These are phyloP conservation scores for Penstemon newberryi DNA, from an alignment of 257 asterid species.

Conservation along the genomic window DNA sequence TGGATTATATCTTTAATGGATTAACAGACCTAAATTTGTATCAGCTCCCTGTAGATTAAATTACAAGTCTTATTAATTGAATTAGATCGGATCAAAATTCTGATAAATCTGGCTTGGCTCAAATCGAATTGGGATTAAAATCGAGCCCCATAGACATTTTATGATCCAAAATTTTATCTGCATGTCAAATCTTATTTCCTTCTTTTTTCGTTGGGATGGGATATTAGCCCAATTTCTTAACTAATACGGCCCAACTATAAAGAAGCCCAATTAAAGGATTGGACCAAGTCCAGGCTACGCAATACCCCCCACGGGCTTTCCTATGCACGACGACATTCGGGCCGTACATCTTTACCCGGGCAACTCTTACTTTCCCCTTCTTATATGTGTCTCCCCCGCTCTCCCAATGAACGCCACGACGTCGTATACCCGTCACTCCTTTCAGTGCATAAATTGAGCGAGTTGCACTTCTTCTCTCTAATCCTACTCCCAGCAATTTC, in stretches of 20 bases:
- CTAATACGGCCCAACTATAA: not conserved
- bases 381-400: not conserved
- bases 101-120: too few species aligned
- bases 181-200: too few species aligned
- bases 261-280: not conserved
- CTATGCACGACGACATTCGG: not conserved
- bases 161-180: too few species aligned
- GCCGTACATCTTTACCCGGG: not conserved
- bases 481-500: constrained; percentile 16
- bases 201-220: too few species aligned
- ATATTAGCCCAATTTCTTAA: too few species aligned
- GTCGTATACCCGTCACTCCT: constrained; percentile 28
- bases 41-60: too few species aligned
- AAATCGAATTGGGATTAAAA: too few species aligned
- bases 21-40: too few species aligned
- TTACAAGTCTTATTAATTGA: too few species aligned
- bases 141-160: too few species aligned
- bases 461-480: constrained; percentile 12
- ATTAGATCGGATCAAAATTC: too few species aligned
- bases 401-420: constrained; percentile 27
- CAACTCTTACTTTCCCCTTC: not conserved
- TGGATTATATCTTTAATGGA: too few species aligned
- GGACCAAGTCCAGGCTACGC: not conserved
- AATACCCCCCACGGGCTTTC: not conserved
- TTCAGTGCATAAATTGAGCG: constrained; percentile 10